Evolutionary conservation across 2,329 filamentous ascomycete genomes (phyloP), one percentile per base, ranked within the genome.

Genomic region (Biscogniauxia marginata): DNA sequence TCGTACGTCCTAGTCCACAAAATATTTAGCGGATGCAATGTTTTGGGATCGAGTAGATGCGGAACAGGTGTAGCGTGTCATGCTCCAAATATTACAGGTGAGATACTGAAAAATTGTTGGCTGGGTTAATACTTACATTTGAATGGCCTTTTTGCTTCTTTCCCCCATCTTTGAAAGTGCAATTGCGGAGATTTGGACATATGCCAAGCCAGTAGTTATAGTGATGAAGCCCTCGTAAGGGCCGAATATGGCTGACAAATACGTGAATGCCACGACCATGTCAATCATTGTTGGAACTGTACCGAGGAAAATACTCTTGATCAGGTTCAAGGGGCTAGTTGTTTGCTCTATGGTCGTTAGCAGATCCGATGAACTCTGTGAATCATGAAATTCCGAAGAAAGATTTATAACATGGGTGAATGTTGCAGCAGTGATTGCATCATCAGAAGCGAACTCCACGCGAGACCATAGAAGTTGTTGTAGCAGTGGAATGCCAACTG

Each of bases 201-300:
- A 84, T 3, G 85, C 72, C 9, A 81, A 74, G 5, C 80, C 79
- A 0, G 83, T 85, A 5, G 82, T 80, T 43, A 86, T 73, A 3
- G 83, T 84, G 59, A 86, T 86, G 50, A 87, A 79, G 13, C 83
- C 82, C 67, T 87, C 84, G 61, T 86, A 86, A 0, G 83, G 78
- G 2, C 82, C 83, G 60, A 85, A 83, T 3, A 76, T 81, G 55
- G 80, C 69, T 1, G 84, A 83, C 23, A 88, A 76, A 59, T 87
- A 87, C 20, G 81, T 72, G 43, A 85, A 79, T 4, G 85, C 85
- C 24, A 87, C 74, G 4, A 74, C 68, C 67, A 87, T 76, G 66
- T 88, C 84, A 51, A 85, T 78, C 3, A 87, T 65, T 79, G 84
- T 84, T 3, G 84, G 84, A 4, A 83, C 70, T 6, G 84, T 79